Conservation (phyloP, 2,329 filamentous ascomycete genomes). For the Colletotrichum godetiae region DNA sequence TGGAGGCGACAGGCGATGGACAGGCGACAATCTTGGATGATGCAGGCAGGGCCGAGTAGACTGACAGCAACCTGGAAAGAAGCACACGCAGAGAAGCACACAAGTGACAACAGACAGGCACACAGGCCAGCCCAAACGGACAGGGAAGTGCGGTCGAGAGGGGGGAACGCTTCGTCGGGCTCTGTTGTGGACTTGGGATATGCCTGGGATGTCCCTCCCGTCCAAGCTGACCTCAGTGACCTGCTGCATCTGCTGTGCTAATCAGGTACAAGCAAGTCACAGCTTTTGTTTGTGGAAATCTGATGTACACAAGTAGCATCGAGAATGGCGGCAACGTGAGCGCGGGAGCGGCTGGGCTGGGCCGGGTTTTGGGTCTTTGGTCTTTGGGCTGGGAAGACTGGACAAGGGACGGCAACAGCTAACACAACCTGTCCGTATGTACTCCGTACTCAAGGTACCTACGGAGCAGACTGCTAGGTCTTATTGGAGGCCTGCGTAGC, state of each 20-base stretch:
- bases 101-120: not conserved
- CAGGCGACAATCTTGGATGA: constrained; percentile 28
- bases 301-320: constrained; percentile 25
- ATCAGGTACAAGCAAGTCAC: constrained; percentile 4
- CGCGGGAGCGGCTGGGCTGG: constrained; percentile 32
- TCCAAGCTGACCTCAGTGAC: not conserved
- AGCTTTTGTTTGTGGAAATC: not conserved
- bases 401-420: not conserved
- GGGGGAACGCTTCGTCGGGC: constrained; percentile 22
- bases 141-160: constrained; percentile 24
- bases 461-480: no score
- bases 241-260: not conserved
- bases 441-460: no score
- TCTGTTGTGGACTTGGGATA: constrained; percentile 14
- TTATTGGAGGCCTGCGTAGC: not conserved
- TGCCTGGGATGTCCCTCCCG: not conserved
- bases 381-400: constrained; percentile 17
- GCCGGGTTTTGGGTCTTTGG: constrained; percentile 21
- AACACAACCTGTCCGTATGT: not conserved
- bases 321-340: constrained; percentile 16
- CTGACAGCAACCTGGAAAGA: not conserved
- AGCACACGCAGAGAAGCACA: not conserved
- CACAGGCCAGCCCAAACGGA: not conserved
- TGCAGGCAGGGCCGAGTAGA: constrained; percentile 7
- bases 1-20: constrained; percentile 51